Evolutionary conservation across 108 stramenopile species (phyloP), one percentile per base, ranked within the genome.

Genomic region (Fragilaria radians): DNA sequence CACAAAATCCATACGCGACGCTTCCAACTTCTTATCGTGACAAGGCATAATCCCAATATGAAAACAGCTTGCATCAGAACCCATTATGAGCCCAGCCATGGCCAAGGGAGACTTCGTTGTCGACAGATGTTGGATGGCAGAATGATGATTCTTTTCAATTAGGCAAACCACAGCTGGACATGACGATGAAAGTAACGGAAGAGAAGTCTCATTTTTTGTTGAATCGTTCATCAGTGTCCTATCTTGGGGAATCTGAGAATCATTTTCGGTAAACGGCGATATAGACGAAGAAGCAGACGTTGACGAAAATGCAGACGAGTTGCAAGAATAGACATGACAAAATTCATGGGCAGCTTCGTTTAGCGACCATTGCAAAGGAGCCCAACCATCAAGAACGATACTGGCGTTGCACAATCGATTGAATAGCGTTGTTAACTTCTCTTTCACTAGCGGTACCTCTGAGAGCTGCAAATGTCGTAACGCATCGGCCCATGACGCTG

Each of bases 1-100:
- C 14, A 68, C 61, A 72, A 94, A 83, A 61, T 95, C 96, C 50
- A 76, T 75, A 29, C 98, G 83, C 17, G 91, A 85, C 5, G 97
- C 97, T 83, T 99, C 99, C 26, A 99, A 71, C 76, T 99, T 99
- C 62, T 98, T 99, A 72, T 99, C 99, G 62, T 94, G 94, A 81
- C 99, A 99, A 14, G 97, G 97, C 92, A 92, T 92, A 54, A 99
- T 78, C 7, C 94, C 88, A 27, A 80, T 65, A 31, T 73, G 68
- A 23, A 62, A 3, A 34, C 25, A 18, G 4, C 46, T 7, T 18
- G 60, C 23, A 26, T 50, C 14, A 22, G 30, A 32, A 47, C 33
- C 66, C 1, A 65, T 25, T n/a, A 70, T 63, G 14, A 70, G 60
- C 17, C 80, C 88, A 22, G 74, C 72, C 31, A 80, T 48, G 9